phyloP scores from a whole-genome alignment of 768 basidiomycete genomes.

The Lanmaoa pseudosensibilis region DNA sequence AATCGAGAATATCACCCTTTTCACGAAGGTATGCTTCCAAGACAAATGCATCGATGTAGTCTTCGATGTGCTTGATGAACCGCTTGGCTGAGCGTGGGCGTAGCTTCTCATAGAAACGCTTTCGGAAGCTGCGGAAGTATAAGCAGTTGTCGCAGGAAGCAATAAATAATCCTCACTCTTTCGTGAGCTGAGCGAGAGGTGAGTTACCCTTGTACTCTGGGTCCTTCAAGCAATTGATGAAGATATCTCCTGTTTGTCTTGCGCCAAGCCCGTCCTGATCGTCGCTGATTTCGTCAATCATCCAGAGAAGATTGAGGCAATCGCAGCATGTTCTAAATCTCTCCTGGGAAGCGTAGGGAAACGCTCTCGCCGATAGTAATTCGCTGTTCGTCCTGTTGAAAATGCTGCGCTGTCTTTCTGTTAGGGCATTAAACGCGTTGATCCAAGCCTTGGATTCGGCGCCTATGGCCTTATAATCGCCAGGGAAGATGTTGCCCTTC shows the following conservation, averaged over 20 bases:
- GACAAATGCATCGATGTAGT: slow-evolving; percentile 59
- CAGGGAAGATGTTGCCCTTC: slow-evolving; percentile 51
- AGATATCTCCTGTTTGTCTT: slow-evolving; percentile 49
- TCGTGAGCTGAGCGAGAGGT: slow-evolving; percentile 57
- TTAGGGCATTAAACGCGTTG: slow-evolving; percentile 57
- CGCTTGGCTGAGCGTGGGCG: slow-evolving; percentile 43
- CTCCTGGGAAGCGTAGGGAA: slow-evolving; percentile 56
- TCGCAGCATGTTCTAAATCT: slow-evolving; percentile 62
- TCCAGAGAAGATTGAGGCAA: slow-evolving; percentile 61
- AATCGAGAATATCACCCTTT: slow-evolving; percentile 51
- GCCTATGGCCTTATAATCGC: slow-evolving; percentile 51
- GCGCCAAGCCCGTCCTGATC: slow-evolving; percentile 61
- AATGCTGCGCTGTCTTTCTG: slow-evolving; percentile 53
- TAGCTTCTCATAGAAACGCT: slow-evolving; percentile 43
- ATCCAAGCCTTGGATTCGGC: slow-evolving; percentile 63
- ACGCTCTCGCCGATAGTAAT: slow-evolving; percentile 60
- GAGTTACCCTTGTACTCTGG: slow-evolving; percentile 55
- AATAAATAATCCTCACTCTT: slow-evolving; percentile 45
- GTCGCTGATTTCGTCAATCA: slow-evolving; percentile 68
- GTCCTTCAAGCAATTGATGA: slow-evolving; percentile 53
- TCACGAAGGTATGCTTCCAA: slow-evolving; percentile 63
- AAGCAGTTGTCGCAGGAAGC: neutral
- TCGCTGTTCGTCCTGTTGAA: slow-evolving; percentile 63
- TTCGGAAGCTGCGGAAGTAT: slow-evolving; percentile 46
- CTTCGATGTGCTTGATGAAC: slow-evolving; percentile 52